Conservation (phyloP, 371 early-diverging fungal genomes). For the Catenaria anguillulae region DNA sequence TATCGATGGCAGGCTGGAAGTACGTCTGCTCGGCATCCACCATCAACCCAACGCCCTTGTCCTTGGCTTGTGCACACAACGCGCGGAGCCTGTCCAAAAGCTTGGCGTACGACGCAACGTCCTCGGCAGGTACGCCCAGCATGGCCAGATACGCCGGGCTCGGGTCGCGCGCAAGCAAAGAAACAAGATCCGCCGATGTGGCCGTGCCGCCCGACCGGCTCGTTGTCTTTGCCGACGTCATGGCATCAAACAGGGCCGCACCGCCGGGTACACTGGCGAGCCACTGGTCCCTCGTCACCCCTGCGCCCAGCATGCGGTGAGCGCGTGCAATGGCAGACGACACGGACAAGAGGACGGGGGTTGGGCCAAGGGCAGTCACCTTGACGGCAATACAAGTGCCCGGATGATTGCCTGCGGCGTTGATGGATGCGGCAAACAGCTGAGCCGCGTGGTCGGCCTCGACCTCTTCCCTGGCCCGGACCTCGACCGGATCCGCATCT, state of each 20-base stretch:
- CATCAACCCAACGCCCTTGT: slow-evolving; percentile 56
- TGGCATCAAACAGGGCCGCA: slow-evolving; percentile 2
- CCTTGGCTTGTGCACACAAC: slow-evolving; percentile 44
- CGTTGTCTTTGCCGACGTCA: slow-evolving; percentile 32
- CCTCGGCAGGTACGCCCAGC: slow-evolving; percentile 26
- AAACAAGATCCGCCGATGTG: slow-evolving; percentile 21
- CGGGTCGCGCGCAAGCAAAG: slow-evolving; percentile 17
- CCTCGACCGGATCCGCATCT: slow-evolving; percentile 22
- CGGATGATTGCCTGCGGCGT: slow-evolving; percentile 47
- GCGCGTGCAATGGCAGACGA: slow-evolving; percentile 17
- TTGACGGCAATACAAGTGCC: slow-evolving; percentile 72
- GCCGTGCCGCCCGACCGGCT: slow-evolving; percentile 20
- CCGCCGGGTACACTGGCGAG: neutral
- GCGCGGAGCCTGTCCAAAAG: slow-evolving; percentile 45
- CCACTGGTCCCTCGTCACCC: neutral
- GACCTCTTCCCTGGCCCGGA: slow-evolving; percentile 19
- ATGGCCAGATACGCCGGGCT: slow-evolving; percentile 15
- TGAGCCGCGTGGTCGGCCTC: slow-evolving; percentile 47
- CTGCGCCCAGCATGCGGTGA: slow-evolving; percentile 22
- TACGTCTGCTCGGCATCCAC: slow-evolving; percentile 90
- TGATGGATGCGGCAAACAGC: slow-evolving; percentile 37
- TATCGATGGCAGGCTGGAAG: slow-evolving; percentile 87
- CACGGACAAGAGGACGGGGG: slow-evolving; percentile 54
- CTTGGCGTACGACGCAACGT: slow-evolving; percentile 55
- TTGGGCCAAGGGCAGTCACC: slow-evolving; percentile 69